phyloP scores from a whole-genome alignment of 495 filamentous ascomycete species.

The Letharia lupina region DNA sequence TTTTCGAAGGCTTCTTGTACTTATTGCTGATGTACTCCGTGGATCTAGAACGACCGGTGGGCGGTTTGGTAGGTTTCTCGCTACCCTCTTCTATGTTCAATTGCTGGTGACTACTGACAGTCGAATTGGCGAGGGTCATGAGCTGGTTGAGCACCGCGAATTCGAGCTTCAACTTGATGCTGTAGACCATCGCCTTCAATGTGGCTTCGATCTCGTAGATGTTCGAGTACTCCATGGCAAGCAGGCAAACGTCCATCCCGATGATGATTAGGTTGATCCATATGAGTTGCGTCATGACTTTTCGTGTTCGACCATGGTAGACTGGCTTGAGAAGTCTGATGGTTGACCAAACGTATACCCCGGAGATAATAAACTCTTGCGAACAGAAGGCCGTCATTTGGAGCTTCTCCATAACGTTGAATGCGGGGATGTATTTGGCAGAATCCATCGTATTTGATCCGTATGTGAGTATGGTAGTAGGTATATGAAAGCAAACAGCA shows the following conservation, averaged over 20 bases:
- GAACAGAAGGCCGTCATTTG: constrained; percentile 49
- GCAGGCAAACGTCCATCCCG: constrained; percentile 40
- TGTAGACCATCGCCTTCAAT: constrained; percentile 51
- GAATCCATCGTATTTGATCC: constrained; percentile 35
- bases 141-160: constrained; percentile 51
- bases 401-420: constrained; percentile 48
- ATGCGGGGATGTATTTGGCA: constrained; percentile 35
- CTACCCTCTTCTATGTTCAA: constrained; percentile 24
- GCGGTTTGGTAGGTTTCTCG: constrained; percentile 17
- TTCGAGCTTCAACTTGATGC: constrained; percentile 58
- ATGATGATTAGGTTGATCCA: constrained; percentile 48
- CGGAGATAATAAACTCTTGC: constrained; percentile 51
- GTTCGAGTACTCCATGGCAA: constrained; percentile 44
- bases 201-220: constrained; percentile 48
- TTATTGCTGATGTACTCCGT: constrained; percentile 25
- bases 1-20: constrained; percentile 22
- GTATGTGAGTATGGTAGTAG: constrained; percentile 43
- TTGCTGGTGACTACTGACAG: constrained; percentile 24
- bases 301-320: constrained; percentile 35
- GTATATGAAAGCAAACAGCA: constrained; percentile 40
- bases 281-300: constrained; percentile 47
- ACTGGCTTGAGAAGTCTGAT: constrained; percentile 42
- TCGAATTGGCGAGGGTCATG: constrained; percentile 28
- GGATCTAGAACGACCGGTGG: constrained; percentile 24
- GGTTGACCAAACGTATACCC: constrained; percentile 49